These are phyloP conservation scores for Chiua virens DNA, from an alignment of 768 basidiomycete genomes.

Conservation along the genomic window DNA sequence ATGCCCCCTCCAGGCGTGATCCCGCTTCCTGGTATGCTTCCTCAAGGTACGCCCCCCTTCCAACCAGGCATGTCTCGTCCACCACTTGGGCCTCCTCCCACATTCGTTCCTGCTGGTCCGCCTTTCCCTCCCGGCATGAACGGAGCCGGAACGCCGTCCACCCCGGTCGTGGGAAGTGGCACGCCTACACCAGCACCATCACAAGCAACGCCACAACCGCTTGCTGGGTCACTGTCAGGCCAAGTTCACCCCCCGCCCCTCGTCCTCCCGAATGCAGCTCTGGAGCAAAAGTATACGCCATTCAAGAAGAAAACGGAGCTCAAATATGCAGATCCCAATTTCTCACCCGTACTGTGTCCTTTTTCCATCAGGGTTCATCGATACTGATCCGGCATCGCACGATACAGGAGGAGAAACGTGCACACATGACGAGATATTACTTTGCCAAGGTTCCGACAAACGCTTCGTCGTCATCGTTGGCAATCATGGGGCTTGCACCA, in stretches of 20 bases:
- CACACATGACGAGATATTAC: slow-evolving; percentile 63
- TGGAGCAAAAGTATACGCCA: slow-evolving; percentile 65
- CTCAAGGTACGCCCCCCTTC: slow-evolving; percentile 39
- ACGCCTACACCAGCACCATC: slow-evolving; percentile 20
- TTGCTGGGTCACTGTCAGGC: slow-evolving; percentile 23
- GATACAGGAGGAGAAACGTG: slow-evolving; percentile 76
- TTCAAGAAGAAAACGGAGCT: slow-evolving; percentile 77
- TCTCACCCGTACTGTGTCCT: slow-evolving; percentile 60
- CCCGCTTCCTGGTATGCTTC: slow-evolving; percentile 34
- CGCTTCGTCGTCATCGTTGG: slow-evolving; percentile 11
- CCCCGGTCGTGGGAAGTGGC: slow-evolving; percentile 23
- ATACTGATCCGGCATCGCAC: background rate
- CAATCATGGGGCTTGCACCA: slow-evolving; percentile 29
- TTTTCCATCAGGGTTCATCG: background rate
- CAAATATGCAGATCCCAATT: slow-evolving; percentile 76
- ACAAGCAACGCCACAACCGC: slow-evolving; percentile 6
- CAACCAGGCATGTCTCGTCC: slow-evolving; percentile 38
- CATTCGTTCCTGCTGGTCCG: slow-evolving; percentile 36
- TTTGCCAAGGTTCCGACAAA: slow-evolving; percentile 44
- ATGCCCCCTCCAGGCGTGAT: slow-evolving; percentile 45
- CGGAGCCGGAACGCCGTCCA: slow-evolving; percentile 22
- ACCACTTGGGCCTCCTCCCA: slow-evolving; percentile 35
- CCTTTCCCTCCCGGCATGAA: slow-evolving; percentile 29
- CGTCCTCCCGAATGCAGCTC: slow-evolving; percentile 53
- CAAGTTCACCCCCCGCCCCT: slow-evolving; percentile 30